Evolutionary conservation across 805 yeast species (phyloP), one percentile per base, ranked within the genome.

Genomic region (Kluyveromyces siamensis): DNA sequence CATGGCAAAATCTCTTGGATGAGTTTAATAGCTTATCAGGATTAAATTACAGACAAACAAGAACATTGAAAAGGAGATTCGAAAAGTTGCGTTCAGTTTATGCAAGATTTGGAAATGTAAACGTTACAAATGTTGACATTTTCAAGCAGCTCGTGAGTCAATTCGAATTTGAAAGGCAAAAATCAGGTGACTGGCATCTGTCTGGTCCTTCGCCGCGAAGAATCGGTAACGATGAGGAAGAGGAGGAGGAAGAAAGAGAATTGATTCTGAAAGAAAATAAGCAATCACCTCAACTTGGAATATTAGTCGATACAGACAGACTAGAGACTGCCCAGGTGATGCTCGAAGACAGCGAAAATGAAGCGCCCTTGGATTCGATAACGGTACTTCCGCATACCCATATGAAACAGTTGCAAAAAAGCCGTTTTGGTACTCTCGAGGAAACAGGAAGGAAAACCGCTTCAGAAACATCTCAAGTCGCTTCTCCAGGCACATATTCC

Each of bases 41-140:
- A 11, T 51, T 53, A 10, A 49, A 49, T 8, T 62, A 61, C 37
- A 58, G 57, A 36, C 69, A 65, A 45, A 55, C 55, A 27, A 56
- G 69, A 27, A 64, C 68, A 2, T 36, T 65, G 27, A 60, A 56
- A 52, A 58, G 51, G 8, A 54, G 63, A 37, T 64, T 62, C 40
- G 61, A 59, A 16, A 61, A 57, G 47, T 40, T 65, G 39, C 36
- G 45, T 18, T 18, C 38, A 19, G 46, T 43, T 18, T 46, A 37
- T 42, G 8, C 18, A 13, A 41, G 41, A 47, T 41, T 33, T 41
- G 45, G 49, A 14, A 17, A 17, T 36, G 41, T 36, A 8, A 44
- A 33, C 25, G 44, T 41, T n/a, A 13, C 21, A 8, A 40, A 36
- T 16, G 41, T 44, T 14, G 50, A 41, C 37, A 16, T 42, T 14